Evolutionary conservation across 352 stramenopile genomes (phyloP).

Genomic region (Phytophthora cactorum): DNA sequence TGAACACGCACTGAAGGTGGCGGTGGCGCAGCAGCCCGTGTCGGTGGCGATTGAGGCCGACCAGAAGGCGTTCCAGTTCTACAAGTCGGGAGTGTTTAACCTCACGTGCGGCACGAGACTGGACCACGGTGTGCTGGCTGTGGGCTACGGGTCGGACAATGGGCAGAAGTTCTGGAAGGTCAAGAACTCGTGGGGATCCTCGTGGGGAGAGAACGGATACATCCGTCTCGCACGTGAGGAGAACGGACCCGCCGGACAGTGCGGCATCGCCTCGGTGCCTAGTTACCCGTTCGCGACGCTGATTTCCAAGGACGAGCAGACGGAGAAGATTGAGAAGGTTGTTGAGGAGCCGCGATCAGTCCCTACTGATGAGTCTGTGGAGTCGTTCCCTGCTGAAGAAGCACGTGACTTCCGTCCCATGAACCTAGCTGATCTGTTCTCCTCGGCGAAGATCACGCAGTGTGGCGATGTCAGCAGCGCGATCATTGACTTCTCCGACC

Average conservation of each 20-base stretch:
- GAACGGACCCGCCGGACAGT: slow-evolving; percentile 94
- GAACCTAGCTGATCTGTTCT: slow-evolving; percentile 51
- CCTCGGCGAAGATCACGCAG: slow-evolving; percentile 79
- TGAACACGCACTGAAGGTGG: slow-evolving; percentile 85
- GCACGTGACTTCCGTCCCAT: slow-evolving; percentile 34
- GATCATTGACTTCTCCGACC: slow-evolving; percentile 69
- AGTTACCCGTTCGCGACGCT: slow-evolving; percentile 70
- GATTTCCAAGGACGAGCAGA: slow-evolving; percentile 26
- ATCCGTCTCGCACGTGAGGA: slow-evolving; percentile 84
- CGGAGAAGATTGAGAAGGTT: slow-evolving; percentile 1
- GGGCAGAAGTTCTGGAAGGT: slow-evolving; percentile 95
- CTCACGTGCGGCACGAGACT: slow-evolving; percentile 65
- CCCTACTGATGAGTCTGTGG: slow-evolving; percentile 15
- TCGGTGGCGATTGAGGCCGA: slow-evolving; percentile 90
- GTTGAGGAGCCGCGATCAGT: slow-evolving; percentile 21
- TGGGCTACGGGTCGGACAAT: slow-evolving; percentile 91
- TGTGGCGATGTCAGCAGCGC: slow-evolving; percentile 74
- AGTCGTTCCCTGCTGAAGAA: slow-evolving; percentile 42
- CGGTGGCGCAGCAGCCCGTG: slow-evolving; percentile 82
- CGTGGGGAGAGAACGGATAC: slow-evolving; percentile 91
- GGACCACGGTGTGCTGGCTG: slow-evolving; percentile 95
- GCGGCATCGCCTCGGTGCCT: slow-evolving; percentile 91
- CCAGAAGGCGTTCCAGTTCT: slow-evolving; percentile 84
- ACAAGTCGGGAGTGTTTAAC: slow-evolving; percentile 78
- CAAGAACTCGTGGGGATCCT: slow-evolving; percentile 93